Percentiles rank a stretch among this genome's conserved stretches.
phyloP scores from a whole-genome alignment of 805 yeast genomes.

The Metschnikowia cubensis region DNA sequence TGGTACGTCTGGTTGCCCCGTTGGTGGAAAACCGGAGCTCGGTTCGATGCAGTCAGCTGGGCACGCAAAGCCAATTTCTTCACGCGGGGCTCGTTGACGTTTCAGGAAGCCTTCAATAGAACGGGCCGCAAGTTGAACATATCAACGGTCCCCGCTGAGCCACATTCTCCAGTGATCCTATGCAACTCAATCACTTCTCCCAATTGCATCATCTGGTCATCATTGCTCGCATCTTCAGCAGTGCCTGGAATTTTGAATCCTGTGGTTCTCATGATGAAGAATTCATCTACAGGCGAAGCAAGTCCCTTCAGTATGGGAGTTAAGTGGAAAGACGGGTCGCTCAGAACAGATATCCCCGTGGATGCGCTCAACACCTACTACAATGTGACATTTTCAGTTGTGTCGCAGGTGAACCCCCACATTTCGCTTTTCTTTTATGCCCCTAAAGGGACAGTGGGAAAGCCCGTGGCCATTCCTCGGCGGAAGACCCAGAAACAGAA shows the following conservation, averaged over 20 bases:
- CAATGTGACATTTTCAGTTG: constrained; percentile 71
- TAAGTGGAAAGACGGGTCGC: constrained; percentile 76
- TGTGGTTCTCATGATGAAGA: constrained; percentile 71
- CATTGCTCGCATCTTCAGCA: constrained; percentile 72
- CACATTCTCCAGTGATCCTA: constrained; percentile 74
- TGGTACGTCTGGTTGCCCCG: constrained; percentile 57
- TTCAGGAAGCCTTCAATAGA: constrained; percentile 60
- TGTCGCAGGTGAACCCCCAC: constrained; percentile 82
- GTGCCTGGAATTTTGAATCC: constrained; percentile 82
- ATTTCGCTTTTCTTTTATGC: constrained; percentile 71
- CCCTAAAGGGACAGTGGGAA: constrained; percentile 76
- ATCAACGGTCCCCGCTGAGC: constrained; percentile 78
- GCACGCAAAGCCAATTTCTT: constrained; percentile 66
- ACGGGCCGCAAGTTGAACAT: constrained; percentile 72
- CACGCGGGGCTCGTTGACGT: constrained; percentile 69
- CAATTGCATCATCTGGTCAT: constrained; percentile 76
- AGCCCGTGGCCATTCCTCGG: constrained; percentile 59
- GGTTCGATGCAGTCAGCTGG: constrained; percentile 74
- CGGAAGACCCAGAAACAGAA: constrained; percentile 35
- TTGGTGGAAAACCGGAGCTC: constrained; percentile 72
- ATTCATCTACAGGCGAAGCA: constrained; percentile 33
- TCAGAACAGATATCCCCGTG: constrained; percentile 75
- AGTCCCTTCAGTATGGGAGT: constrained; percentile 70
- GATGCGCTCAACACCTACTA: constrained; percentile 70
- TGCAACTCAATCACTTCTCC: constrained; percentile 78